Evolutionary conservation across 768 basidiomycete species (phyloP).

Genomic region (Naganishia kalamii): DNA sequence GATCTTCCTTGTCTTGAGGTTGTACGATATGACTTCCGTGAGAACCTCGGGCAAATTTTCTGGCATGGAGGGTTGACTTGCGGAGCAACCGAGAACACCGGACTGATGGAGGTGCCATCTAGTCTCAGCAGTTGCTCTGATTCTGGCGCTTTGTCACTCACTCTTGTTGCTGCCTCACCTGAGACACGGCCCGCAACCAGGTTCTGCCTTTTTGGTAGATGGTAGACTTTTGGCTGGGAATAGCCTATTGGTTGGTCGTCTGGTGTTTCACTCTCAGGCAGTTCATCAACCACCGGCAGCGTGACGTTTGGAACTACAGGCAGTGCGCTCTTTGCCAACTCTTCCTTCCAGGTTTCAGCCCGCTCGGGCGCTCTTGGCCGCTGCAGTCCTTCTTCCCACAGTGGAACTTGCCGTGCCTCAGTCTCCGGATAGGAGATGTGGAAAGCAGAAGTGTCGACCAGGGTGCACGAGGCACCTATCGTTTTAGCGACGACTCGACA

Average conservation of each 20-base stretch:
- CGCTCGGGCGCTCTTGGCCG: background rate
- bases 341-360: background rate
- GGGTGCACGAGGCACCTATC: constrained; percentile 38
- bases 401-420: background rate
- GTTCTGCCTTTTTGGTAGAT: background rate
- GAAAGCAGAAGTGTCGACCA: constrained; percentile 39
- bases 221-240: constrained; percentile 3
- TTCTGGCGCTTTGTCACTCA: too few species aligned
- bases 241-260: background rate
- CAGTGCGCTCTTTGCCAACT: background rate
- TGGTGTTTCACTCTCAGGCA: background rate
- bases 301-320: background rate
- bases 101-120: too few species aligned
- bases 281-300: background rate
- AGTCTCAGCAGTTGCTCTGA: too few species aligned
- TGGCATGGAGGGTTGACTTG: background rate
- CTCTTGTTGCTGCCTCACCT: background rate
- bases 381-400: background rate
- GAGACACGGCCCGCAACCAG: too few species aligned
- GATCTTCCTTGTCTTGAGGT: constrained; percentile 38
- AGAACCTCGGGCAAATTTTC: background rate
- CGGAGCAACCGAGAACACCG: background rate
- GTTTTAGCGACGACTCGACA: constrained; percentile 36
- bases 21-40: constrained; percentile 30
- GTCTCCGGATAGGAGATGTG: constrained; percentile 39